Conservation (phyloP, 805 yeast species). For the Debaryomyces prosopidis region DNA sequence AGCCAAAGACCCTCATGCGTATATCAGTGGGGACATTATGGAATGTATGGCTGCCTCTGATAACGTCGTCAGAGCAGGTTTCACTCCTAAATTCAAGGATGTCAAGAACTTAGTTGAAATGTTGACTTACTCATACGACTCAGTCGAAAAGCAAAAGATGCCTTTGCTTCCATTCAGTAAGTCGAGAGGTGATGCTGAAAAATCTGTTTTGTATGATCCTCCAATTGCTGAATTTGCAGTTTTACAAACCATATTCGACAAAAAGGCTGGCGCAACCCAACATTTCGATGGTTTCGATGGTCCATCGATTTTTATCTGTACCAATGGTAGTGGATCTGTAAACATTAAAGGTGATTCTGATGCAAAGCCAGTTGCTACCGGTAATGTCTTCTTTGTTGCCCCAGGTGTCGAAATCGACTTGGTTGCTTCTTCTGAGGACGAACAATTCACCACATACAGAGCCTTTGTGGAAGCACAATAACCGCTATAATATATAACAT, state of each 20-base stretch:
- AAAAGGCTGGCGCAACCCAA: conserved; percentile 50
- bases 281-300: conserved; percentile 67
- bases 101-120: conserved; percentile 84
- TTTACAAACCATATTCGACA: conserved; percentile 70
- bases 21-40: conserved; percentile 93
- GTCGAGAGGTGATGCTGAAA: conserved; percentile 63
- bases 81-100: conserved; percentile 99
- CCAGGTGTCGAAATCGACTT: conserved; percentile 71
- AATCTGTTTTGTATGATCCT: conserved; percentile 77
- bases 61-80: conserved; percentile 97
- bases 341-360: conserved; percentile 40
- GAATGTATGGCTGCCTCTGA: conserved; percentile 99
- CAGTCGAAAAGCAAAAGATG: conserved; percentile 94
- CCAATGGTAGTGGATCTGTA: conserved; percentile 74
- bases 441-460: conserved; percentile 74
- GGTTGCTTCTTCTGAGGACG: conserved; percentile 45
- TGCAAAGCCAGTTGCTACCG: conserved; percentile 52
- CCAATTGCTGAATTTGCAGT: conserved; percentile 97
- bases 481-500: neutral
- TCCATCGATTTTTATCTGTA: conserved; percentile 83
- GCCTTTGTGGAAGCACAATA: conserved; percentile 75
- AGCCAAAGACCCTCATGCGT: conserved; percentile 98
- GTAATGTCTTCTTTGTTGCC: conserved; percentile 82
- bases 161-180: conserved; percentile 57
- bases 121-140: conserved; percentile 86